Percentiles rank a stretch among this genome's conserved stretches.
Conservation (phyloP, 768 basidiomycete genomes). For the Calvatia gigantea region DNA sequence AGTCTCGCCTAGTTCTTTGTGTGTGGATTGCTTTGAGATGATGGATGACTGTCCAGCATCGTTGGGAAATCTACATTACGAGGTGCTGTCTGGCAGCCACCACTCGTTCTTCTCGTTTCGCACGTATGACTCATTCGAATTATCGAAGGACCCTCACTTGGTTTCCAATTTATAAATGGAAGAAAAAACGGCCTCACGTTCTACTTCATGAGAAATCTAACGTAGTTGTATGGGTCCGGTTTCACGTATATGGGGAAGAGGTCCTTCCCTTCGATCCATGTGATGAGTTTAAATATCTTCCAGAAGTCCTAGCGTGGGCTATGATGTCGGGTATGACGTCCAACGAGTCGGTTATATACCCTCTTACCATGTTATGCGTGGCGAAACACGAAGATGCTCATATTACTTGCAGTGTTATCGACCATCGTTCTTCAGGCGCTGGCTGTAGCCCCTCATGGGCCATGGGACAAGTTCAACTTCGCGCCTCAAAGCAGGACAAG, state of each 20-base stretch:
- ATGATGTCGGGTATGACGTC: background rate
- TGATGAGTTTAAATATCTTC: background rate
- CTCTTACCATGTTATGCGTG: background rate
- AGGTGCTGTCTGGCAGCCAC: background rate
- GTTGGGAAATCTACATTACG: background rate
- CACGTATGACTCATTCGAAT: background rate
- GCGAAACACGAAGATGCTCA: background rate
- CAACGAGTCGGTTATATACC: background rate
- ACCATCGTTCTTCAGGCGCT: background rate
- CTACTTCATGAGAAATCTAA: background rate
- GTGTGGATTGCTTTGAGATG: background rate
- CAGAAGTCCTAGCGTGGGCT: background rate
- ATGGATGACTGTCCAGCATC: background rate
- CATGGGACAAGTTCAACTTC: constrained; percentile 42
- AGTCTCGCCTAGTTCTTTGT: background rate
- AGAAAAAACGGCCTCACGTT: background rate
- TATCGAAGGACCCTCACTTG: too few species aligned
- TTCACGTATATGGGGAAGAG: background rate
- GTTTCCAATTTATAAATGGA: background rate
- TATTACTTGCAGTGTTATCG: background rate
- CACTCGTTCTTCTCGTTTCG: background rate
- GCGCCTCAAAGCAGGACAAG: constrained; percentile 32
- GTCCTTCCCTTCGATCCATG: background rate
- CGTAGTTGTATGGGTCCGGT: background rate
- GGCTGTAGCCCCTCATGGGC: constrained; percentile 30